These are phyloP conservation scores for Cryphonectria japonica DNA, from an alignment of 2,329 filamentous ascomycete genomes.

Conservation along the genomic window DNA sequence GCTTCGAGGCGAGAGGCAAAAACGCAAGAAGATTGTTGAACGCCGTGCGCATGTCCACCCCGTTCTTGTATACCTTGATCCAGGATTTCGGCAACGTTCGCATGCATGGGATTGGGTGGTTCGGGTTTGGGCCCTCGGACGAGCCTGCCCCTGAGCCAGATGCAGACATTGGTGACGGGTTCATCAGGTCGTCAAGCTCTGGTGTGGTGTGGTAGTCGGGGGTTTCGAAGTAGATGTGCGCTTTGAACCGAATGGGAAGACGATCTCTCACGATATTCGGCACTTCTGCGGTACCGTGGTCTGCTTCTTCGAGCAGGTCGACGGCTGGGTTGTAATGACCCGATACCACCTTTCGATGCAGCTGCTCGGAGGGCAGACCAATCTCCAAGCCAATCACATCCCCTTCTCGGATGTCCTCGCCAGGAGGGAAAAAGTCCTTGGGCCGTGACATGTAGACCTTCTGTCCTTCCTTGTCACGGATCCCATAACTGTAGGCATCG, in stretches of 20 bases:
- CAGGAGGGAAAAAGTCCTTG: constrained; percentile 82
- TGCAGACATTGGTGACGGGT: constrained; percentile 60
- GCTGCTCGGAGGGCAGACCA: constrained; percentile 78
- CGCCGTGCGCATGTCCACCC: constrained; percentile 79
- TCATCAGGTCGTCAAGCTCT: constrained; percentile 83
- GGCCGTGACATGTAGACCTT: constrained; percentile 92
- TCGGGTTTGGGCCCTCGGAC: constrained; percentile 67
- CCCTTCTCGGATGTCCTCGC: constrained; percentile 81
- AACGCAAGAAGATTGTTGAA: constrained; percentile 90
- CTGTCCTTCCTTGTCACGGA: constrained; percentile 87
- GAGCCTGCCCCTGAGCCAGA: constrained; percentile 46
- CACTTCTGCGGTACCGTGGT: constrained; percentile 57
- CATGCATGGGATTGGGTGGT: constrained; percentile 73
- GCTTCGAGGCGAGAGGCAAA: constrained; percentile 83
- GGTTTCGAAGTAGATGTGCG: constrained; percentile 91
- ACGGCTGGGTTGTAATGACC: constrained; percentile 87
- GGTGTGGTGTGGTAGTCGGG: constrained; percentile 88
- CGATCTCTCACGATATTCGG: constrained; percentile 91
- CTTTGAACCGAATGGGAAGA: constrained; percentile 91
- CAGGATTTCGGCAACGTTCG: constrained; percentile 84
- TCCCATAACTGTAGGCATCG: constrained; percentile 90
- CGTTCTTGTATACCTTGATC: constrained; percentile 94
- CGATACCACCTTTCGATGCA: constrained; percentile 87
- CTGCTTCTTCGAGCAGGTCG: constrained; percentile 66
- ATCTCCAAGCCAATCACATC: constrained; percentile 96